A percentile compares a stretch with the other conserved stretches of the same genome.
phyloP scores from a whole-genome alignment of 2,329 filamentous ascomycete genomes.

The Ambrosiella cleistominuta region DNA sequence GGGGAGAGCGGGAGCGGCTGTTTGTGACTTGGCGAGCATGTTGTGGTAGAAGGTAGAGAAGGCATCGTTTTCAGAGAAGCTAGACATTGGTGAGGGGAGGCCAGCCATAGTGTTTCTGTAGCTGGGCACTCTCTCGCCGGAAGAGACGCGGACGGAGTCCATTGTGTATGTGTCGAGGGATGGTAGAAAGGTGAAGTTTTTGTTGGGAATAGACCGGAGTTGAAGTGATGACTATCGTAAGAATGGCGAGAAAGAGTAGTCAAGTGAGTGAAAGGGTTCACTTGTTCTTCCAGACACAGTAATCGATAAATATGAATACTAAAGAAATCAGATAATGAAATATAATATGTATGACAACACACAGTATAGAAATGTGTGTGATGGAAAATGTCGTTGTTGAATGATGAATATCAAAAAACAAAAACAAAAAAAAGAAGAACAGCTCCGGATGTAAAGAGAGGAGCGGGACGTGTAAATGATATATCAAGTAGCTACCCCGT shows the following conservation, averaged over 20 bases:
- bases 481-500: slow-evolving; percentile 3
- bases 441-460: not conserved
- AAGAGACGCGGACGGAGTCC: slow-evolving; percentile 7
- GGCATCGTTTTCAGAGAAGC: slow-evolving; percentile 12
- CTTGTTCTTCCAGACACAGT: slow-evolving; percentile 10
- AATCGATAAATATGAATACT: slow-evolving; percentile 2
- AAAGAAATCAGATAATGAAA: slow-evolving; percentile 2
- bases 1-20: slow-evolving; percentile 24
- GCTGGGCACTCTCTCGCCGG: slow-evolving; percentile 3
- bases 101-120: slow-evolving; percentile 12
- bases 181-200: not conserved
- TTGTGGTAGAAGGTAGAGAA: slow-evolving; percentile 9
- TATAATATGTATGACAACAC: not conserved
- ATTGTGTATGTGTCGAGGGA: slow-evolving; percentile 5
- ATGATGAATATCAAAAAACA: not conserved
- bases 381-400: not conserved
- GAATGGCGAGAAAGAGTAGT: not conserved
- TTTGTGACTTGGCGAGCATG: slow-evolving; percentile 7
- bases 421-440: not conserved
- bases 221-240: not conserved
- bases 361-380: not conserved
- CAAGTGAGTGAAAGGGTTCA: slow-evolving; percentile 2
- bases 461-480: slow-evolving; percentile 2
- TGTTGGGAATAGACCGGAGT: not conserved
- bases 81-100: slow-evolving; percentile 13